Conservation (phyloP, 2,329 filamentous ascomycete species). For the Trichoderma pleuroti region DNA sequence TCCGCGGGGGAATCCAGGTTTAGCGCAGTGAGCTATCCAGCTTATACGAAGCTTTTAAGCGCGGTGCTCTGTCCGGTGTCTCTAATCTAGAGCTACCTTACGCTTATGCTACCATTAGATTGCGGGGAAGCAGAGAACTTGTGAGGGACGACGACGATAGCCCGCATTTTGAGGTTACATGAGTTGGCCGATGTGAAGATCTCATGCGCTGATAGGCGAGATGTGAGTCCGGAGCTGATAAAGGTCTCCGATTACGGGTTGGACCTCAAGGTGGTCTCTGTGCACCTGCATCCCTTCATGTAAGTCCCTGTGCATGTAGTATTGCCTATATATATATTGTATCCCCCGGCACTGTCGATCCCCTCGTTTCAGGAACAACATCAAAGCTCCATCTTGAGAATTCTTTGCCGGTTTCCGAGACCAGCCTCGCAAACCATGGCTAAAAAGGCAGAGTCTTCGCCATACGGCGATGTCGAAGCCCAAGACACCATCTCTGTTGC, state of each 20-base stretch:
- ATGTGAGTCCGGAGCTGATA: background rate
- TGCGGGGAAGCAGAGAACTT: conserved; percentile 2
- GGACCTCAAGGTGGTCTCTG: background rate
- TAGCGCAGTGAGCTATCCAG: background rate
- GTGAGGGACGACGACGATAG: background rate
- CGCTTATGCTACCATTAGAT: background rate
- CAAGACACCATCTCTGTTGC: conserved; percentile 12
- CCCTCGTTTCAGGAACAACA: too few relatives aligned
- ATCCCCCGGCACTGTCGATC: background rate
- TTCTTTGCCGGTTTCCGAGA: background rate
- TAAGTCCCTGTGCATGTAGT: background rate
- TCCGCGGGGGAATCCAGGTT: background rate
- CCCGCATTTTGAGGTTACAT: conserved; percentile 4
- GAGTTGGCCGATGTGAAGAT: conserved; percentile 12
- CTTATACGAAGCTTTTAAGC: conserved; percentile 5
- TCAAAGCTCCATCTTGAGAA: background rate
- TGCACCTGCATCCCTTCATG: background rate
- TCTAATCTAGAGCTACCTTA: background rate
- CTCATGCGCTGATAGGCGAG: background rate
- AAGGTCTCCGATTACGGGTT: background rate
- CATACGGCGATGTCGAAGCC: conserved; percentile 10
- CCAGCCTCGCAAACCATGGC: background rate
- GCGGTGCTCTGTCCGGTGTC: background rate
- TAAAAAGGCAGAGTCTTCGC: conserved; percentile 1
- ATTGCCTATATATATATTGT: background rate